These are phyloP conservation scores for Fusarium sp. DNA, from an alignment of 2,329 filamentous ascomycete species.

Conservation along the genomic window DNA sequence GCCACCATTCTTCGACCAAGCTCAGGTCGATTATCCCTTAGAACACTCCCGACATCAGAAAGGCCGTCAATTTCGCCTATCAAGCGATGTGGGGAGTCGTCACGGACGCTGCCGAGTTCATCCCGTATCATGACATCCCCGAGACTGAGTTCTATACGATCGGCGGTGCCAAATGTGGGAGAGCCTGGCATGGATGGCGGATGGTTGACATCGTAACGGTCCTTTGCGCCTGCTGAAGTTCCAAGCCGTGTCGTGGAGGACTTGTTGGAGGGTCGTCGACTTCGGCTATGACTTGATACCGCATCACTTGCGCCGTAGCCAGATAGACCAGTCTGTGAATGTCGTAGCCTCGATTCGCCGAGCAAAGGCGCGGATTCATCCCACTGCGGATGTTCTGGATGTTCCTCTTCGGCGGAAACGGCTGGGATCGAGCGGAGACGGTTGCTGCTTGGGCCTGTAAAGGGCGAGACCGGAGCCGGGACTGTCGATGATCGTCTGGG, in stretches of 20 bases:
- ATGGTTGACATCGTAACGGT: slow-evolving; percentile 74
- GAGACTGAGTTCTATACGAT: slow-evolving; percentile 68
- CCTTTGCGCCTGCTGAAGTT: slow-evolving; percentile 50
- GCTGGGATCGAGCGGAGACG: slow-evolving; percentile 52
- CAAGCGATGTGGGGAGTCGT: slow-evolving; percentile 47
- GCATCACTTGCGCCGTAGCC: slow-evolving; percentile 60
- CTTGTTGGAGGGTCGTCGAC: slow-evolving; percentile 62
- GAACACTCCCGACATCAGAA: slow-evolving; percentile 44
- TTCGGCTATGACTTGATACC: slow-evolving; percentile 50
- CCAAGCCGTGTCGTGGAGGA: slow-evolving; percentile 62
- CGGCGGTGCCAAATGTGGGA: slow-evolving; percentile 63
- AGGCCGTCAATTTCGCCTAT: slow-evolving; percentile 48
- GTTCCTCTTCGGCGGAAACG: slow-evolving; percentile 60
- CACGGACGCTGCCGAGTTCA: slow-evolving; percentile 62
- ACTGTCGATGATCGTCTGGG: slow-evolving; percentile 70
- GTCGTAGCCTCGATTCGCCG: slow-evolving; percentile 49
- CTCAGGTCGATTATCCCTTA: slow-evolving; percentile 47
- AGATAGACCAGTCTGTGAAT: slow-evolving; percentile 41
- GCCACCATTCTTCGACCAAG: slow-evolving; percentile 63
- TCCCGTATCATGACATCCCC: slow-evolving; percentile 79
- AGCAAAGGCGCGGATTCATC: slow-evolving; percentile 69
- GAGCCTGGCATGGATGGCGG: slow-evolving; percentile 76
- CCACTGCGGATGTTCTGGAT: slow-evolving; percentile 56
- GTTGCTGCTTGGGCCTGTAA: slow-evolving; percentile 45
- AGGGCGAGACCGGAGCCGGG: slow-evolving; percentile 51